Percentiles rank a stretch among this genome's conserved stretches.
These are phyloP conservation scores for Pseudocercospora crystallina DNA, from an alignment of 2,329 filamentous ascomycete species.

Conservation along the genomic window DNA sequence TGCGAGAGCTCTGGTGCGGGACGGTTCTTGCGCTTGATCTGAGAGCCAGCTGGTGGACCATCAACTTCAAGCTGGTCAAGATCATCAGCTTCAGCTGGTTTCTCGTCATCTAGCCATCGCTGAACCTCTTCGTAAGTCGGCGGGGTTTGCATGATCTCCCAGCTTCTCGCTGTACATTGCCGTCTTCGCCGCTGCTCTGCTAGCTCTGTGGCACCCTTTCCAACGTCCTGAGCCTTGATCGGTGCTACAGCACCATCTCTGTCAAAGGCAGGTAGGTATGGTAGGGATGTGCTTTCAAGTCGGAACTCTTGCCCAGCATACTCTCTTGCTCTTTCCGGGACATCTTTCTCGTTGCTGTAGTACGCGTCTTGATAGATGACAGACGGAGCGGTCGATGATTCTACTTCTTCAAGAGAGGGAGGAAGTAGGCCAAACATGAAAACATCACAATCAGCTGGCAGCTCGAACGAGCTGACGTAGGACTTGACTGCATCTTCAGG, in stretches of 20 bases:
- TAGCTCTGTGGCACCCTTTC: constrained; percentile 54
- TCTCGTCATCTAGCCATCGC: constrained; percentile 60
- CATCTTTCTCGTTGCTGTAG: constrained; percentile 80
- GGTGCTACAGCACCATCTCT: constrained; percentile 51
- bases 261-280: constrained; percentile 74
- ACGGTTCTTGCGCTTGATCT: constrained; percentile 35
- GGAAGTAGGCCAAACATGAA: constrained; percentile 42
- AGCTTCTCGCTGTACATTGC: constrained; percentile 64
- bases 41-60: constrained; percentile 30
- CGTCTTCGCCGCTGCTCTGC: constrained; percentile 54
- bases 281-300: constrained; percentile 70
- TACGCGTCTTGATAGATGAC: constrained; percentile 82
- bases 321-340: constrained; percentile 72
- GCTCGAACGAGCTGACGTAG: constrained; percentile 28
- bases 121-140: constrained; percentile 70
- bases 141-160: constrained; percentile 73
- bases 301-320: constrained; percentile 87
- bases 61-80: constrained; percentile 30
- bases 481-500: not conserved
- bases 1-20: constrained; percentile 63
- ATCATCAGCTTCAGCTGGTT: constrained; percentile 16
- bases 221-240: constrained; percentile 56
- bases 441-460: constrained; percentile 21
- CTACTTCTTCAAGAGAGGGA: constrained; percentile 49
- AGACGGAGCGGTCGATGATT: constrained; percentile 61